These are phyloP conservation scores for Platanthera guangdongensis DNA, from an alignment of 106 monocot genomes.

Conservation along the genomic window DNA sequence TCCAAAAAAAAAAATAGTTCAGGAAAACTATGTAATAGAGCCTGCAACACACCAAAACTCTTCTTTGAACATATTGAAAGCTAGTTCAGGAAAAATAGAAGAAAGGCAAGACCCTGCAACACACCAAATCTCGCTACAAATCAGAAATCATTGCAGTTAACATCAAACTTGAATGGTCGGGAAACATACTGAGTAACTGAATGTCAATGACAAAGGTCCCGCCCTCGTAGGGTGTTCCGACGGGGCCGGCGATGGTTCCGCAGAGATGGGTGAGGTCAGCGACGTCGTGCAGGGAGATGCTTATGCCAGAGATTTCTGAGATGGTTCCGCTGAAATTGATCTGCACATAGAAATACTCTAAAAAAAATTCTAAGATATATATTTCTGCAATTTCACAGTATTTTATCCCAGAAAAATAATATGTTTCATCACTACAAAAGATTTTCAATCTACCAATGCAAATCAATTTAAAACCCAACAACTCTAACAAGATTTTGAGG, in stretches of 20 bases:
- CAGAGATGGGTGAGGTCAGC: slow-evolving; percentile 57
- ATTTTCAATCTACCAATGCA: no score
- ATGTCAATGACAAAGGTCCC: slow-evolving; percentile 89
- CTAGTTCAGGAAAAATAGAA: neutral
- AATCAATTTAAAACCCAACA: no score
- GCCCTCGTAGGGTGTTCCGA: slow-evolving; percentile 86
- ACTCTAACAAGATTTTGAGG: no score
- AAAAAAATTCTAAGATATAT: no score
- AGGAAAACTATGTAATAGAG: neutral
- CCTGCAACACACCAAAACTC: no score
- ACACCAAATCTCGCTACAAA: no score
- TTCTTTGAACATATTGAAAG: neutral
- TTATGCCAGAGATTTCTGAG: slow-evolving; percentile 64
- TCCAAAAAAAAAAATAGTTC: neutral
- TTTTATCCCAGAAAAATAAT: no score
- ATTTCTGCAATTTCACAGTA: no score
- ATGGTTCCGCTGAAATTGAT: no score
- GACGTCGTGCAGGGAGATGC: slow-evolving; percentile 39
- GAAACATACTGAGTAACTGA: slow-evolving; percentile 46
- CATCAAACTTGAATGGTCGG: neutral
- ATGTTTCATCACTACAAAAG: no score
- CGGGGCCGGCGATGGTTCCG: slow-evolving; percentile 80
- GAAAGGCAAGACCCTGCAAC: neutral
- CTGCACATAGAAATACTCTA: no score
- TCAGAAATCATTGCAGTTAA: neutral